Evolutionary conservation across 306 rosid species (phyloP).

Genomic region (Crataegus laevigata): DNA sequence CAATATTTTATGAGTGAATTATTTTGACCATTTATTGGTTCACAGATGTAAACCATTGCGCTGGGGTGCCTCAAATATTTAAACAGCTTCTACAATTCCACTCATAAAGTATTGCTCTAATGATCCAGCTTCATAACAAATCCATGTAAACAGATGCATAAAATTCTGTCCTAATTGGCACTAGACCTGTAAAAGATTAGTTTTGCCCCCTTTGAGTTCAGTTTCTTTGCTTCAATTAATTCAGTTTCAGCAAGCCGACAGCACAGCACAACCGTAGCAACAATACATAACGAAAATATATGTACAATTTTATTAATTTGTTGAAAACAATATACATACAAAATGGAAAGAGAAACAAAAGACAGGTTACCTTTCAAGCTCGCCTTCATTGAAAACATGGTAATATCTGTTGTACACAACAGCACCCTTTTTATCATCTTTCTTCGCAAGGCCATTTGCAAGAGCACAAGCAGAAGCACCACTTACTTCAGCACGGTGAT

Average conservation of each 20-base stretch:
- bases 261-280: not conserved
- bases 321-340: not conserved
- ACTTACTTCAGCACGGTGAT: slow-evolving; percentile 86
- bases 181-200: not conserved
- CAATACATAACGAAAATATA: not conserved
- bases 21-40: not conserved
- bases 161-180: not conserved
- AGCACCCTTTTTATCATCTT: slow-evolving; percentile 80
- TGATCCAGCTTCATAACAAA: not conserved
- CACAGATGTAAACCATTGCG: not conserved
- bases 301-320: not conserved
- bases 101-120: not conserved
- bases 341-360: slow-evolving; percentile 4
- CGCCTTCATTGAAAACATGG: slow-evolving; percentile 91
- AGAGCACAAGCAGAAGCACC: slow-evolving; percentile 86
- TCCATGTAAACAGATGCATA: not conserved
- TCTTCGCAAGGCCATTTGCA: slow-evolving; percentile 79
- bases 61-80: not conserved
- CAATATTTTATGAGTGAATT: not conserved
- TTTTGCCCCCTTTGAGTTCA: not conserved
- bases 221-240: not conserved
- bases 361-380: slow-evolving; percentile 77
- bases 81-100: not conserved
- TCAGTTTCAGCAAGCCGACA: not conserved
- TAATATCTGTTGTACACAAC: slow-evolving; percentile 87